Base-by-base conservation (phyloP, 768 basidiomycete species). In the Rhizopogon vinicolor region DNA sequence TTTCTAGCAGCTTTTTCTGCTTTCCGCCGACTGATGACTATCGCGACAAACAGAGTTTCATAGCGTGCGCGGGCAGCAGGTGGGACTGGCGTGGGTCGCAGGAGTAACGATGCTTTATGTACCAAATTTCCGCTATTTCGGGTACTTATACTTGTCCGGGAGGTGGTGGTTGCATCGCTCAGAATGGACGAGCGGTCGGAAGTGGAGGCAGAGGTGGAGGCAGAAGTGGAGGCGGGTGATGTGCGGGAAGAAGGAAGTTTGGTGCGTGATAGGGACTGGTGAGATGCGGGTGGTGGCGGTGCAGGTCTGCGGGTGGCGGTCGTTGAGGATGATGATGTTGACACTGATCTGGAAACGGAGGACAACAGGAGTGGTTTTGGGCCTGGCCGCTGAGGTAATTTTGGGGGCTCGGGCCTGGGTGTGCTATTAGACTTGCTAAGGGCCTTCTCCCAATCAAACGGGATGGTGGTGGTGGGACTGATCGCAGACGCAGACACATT, bases 61-160 rank as follows among this genome's bases (percentile, higher is more conserved):
- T 91, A 92, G 9, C 90, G 81, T 41, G 70, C 73, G 19, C 82
- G 79, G 12, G 85, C 85, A 3, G 81, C 74, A 7, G 80, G 69
- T 2, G 90, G 89, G 3, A 90, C 76, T 2, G 89, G 89, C 0
- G 88, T 82, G 1, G 84, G 81, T 3, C 88, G 81, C 40, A 67
- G 53, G 29, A 76, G 70, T 52, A 70, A 75, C 61, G 56, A 71
- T 0, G 57, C 48, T 54, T 63, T 70, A 0, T 35, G n/a, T 22
- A 44, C 54, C n/a, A 57, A 44, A 58, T 69, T 68, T 37, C 62
- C 50, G 44, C 64, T 68, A 55, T 62, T 67, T 43, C 63, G 66
- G 39, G 67, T 68, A 56, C 72, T 72, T 48, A 58, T 60, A 55
- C 73, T 75, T 22, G 76, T 81, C 19, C 73, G 65, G 7, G 75